Evolutionary conservation across 2,329 filamentous ascomycete genomes (phyloP).

Genomic region (Botrytis hyacinthi): DNA sequence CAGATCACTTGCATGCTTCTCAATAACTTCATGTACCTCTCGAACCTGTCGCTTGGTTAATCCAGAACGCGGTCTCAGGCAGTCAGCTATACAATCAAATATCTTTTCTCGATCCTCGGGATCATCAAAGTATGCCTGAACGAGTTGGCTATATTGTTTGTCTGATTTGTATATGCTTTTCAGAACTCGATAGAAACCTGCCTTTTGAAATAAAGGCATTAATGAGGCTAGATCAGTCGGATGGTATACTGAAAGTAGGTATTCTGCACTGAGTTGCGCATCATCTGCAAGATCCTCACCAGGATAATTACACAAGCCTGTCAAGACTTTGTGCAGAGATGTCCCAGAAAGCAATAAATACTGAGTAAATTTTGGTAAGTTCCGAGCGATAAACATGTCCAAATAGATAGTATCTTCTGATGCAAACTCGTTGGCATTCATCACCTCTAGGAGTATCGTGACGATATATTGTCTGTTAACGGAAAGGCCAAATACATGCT

Average conservation of each 20-base stretch:
- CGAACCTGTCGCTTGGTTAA: conserved; percentile 68
- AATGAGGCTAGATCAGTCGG: conserved; percentile 76
- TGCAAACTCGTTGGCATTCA: conserved; percentile 74
- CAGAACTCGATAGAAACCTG: conserved; percentile 84
- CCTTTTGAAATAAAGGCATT: conserved; percentile 74
- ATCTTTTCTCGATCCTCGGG: conserved; percentile 69
- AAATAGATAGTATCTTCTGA: conserved; percentile 86
- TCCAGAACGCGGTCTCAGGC: conserved; percentile 62
- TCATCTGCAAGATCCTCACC: conserved; percentile 80
- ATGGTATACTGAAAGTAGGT: conserved; percentile 88
- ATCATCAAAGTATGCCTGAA: conserved; percentile 84
- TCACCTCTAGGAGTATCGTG: conserved; percentile 85
- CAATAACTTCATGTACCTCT: conserved; percentile 64
- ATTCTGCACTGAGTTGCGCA: conserved; percentile 95
- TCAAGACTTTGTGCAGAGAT: conserved; percentile 75
- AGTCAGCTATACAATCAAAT: conserved; percentile 77
- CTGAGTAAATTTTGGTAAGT: conserved; percentile 93
- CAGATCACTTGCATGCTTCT: conserved; percentile 56
- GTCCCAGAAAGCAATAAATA: conserved; percentile 89
- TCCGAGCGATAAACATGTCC: conserved; percentile 97
- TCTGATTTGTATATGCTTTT: conserved; percentile 84
- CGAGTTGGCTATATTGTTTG: conserved; percentile 72
- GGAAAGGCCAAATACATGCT: conserved; percentile 65
- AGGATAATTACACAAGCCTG: conserved; percentile 81
- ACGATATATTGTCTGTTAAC: conserved; percentile 92